These are phyloP conservation scores for Boletus speciosus DNA, from an alignment of 768 basidiomycete genomes.

Conservation along the genomic window DNA sequence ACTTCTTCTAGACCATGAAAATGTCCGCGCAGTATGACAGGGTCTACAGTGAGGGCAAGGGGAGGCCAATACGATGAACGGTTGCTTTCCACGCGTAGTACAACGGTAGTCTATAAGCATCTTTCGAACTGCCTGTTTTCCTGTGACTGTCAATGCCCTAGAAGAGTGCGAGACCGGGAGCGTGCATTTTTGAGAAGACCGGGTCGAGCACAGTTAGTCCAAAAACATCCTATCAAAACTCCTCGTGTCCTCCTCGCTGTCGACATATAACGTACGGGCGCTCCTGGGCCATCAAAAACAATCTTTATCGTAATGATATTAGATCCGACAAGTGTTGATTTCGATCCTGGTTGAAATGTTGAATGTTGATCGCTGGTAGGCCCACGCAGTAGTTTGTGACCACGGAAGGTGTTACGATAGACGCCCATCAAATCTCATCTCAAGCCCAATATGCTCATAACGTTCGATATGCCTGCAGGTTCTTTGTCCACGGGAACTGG, in stretches of 20 bases:
- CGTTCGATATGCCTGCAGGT: constrained; percentile 1
- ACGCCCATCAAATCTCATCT: constrained; percentile 8
- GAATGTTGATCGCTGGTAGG: background rate
- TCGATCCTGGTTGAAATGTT: background rate
- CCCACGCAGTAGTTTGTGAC: background rate
- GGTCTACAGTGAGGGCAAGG: background rate
- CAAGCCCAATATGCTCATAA: constrained; percentile 9
- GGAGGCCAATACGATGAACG: background rate
- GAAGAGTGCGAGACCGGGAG: background rate
- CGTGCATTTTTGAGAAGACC: background rate
- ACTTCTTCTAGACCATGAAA: background rate
- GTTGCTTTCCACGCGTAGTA: background rate
- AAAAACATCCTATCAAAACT: background rate
- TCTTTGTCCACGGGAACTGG: constrained; percentile 8
- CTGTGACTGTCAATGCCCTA: background rate
- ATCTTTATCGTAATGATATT: background rate
- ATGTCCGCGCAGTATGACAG: background rate
- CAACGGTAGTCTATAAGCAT: background rate
- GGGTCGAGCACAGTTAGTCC: background rate
- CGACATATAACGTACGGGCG: constrained; percentile 1
- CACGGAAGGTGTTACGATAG: background rate
- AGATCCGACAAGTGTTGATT: background rate
- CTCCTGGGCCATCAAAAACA: background rate
- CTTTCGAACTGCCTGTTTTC: background rate
- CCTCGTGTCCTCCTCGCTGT: constrained; percentile 14